Base-by-base conservation (phyloP, 2,329 filamentous ascomycete genomes). In the Domatiomyces catenatus region DNA sequence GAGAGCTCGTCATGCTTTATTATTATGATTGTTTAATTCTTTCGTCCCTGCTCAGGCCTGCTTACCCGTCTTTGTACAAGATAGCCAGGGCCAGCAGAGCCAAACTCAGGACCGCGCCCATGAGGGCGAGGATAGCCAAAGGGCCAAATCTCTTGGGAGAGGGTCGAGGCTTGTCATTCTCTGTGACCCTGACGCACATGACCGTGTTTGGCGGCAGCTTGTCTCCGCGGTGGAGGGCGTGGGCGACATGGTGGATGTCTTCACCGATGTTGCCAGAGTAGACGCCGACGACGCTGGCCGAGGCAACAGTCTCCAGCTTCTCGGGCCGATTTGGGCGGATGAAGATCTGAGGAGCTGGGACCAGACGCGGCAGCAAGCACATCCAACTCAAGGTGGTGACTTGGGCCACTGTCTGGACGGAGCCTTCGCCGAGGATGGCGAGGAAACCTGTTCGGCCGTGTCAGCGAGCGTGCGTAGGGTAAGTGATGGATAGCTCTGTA, bases 361-460 rank as follows among this genome's bases (percentile, higher is more conserved):
- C 63, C 39, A 75, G 64, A 42, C 72, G 67, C 36, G 72, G 72
- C 5, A 75, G 61, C 54, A 69, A 73, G 55, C 71, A 71, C 59
- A 72, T 69, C 59, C 61, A 65, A 8, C 72, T 74, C 4, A 75
- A 64, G 0, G 71, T 71, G 4, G 70, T 67, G 19, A 75, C 70
- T 58, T 74, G 71, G 17, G 72, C 71, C 55, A 72, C 74, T 43
- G 70, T 68, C 5, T 70, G 62, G 19, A 75, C 67, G 46, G 68
- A 72, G 62, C 71, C 71, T 60, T 75, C 72, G 45, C 72, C 72
- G 24, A 75, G 61, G 54, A 75, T 71, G 51, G 72, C 72, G n/a
- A 75, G 69, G 59, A 75, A 75, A 56, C 58, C 58, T 60, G 28
- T 24, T 2, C 24, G 42, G 19, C 24, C 10, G 8, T n/a, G 32